These are phyloP conservation scores for Rhizomucor miehei DNA, from an alignment of 371 early-diverging fungal genomes.

Conservation along the genomic window DNA sequence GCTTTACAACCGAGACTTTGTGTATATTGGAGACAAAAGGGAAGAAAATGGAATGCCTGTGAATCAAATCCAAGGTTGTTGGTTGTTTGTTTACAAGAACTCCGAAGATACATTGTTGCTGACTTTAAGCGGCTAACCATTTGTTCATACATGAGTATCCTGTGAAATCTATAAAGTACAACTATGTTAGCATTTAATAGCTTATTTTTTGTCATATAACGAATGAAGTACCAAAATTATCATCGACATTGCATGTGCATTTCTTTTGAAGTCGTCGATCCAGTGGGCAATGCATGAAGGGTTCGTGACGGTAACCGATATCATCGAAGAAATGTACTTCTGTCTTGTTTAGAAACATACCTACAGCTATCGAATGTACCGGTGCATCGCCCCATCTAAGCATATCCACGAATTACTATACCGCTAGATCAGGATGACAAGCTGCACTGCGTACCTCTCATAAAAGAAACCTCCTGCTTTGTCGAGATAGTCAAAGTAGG, in stretches of 20 bases:
- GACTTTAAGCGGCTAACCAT: constrained; percentile 7
- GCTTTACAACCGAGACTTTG: too few species aligned
- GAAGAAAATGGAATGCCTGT: too few species aligned
- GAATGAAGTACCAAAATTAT: constrained; percentile 46
- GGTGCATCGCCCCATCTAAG: constrained; percentile 96
- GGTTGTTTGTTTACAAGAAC: too few species aligned
- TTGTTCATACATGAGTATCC: constrained; percentile 17
- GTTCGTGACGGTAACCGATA: constrained; percentile 79
- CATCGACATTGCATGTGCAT: constrained; percentile 49
- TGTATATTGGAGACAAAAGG: too few species aligned
- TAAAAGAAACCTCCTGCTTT: constrained; percentile 90
- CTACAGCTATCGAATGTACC: constrained; percentile 89
- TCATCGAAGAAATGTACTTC: constrained; percentile 93
- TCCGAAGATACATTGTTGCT: too few species aligned
- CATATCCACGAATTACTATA: constrained; percentile 38
- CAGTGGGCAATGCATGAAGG: constrained; percentile 67
- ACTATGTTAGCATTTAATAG: neutral
- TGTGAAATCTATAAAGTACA: constrained; percentile 10
- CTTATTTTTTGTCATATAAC: neutral
- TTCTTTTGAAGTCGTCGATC: constrained; percentile 46
- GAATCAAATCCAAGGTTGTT: too few species aligned
- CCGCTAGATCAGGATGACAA: neutral
- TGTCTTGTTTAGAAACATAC: constrained; percentile 75
- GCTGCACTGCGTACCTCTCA: constrained; percentile 70
- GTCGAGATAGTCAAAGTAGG: constrained; percentile 85